Evolutionary conservation across 371 early-diverging fungal genomes (phyloP), one percentile per base, ranked within the genome.

Genomic region (Haplosporangium sp.): DNA sequence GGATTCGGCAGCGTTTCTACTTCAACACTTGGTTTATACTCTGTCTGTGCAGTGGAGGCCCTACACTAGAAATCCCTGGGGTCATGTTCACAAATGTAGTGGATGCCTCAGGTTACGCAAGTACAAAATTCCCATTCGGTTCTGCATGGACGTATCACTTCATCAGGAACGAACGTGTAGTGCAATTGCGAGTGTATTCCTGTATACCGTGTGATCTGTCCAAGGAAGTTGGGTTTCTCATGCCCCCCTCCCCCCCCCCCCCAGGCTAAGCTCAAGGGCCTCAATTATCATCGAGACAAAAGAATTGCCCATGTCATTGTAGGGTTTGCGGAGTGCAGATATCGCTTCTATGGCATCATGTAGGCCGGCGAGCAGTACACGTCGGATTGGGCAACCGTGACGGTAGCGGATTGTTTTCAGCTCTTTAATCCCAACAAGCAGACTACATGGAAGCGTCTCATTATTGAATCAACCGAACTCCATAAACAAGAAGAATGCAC

Each of bases 321-420:
- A 6, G 65, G 72, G 36, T 65, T 72, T 57, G 21, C 21, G 45
- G 0, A 12, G 16, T 72, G 72, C 65, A 60, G 51, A 40, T 62
- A 65, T 40, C 61, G 66, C 0, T 72, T 65, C 46, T 55, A 60
- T 42, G 72, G 72, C 6, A 64, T 60, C 52, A 60, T 56, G 47
- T 11, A 5, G 1, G 46, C 64, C 9, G 72, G 65, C 1, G 57
- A 72, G 29, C 60, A 60, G n/a, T 61, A 65, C 46, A 56, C 56
- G 0, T 72, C 65, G n/a, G 57, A 61, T 0, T 72, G 72, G 66
- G 50, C n/a, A 50, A 11, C 42, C 3, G 72, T 61, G 12, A 16
- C n/a, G 1, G n/a, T 6, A 11, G 52, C 55, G 4, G 65, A 61
- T 21, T 21, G 29, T n/a, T 72, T 65, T 20, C 65, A 72, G 43